Evolutionary conservation across 148 eudicot species (phyloP), one percentile per base, ranked within the genome.

Genomic region (Heliosperma pusillum): DNA sequence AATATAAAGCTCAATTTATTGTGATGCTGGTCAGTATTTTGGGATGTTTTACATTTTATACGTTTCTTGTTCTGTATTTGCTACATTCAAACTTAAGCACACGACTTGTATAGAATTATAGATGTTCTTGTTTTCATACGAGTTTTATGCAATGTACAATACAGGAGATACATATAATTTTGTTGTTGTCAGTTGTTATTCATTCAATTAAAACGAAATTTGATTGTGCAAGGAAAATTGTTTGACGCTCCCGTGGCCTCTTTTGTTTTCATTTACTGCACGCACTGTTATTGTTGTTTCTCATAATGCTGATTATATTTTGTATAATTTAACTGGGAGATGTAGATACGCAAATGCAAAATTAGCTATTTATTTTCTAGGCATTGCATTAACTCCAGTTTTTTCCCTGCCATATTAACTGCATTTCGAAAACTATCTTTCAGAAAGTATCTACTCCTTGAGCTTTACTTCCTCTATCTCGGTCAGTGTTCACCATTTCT

Each of bases 11-110:
- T 72, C 64, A 15, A 44, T 25, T 16, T 53, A 20, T 27, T 10
- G 19, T 16, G 65, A n/a, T 70, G 53, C 58, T 69, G 72, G 74
- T 74, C 25, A 69, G 75, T 75, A 56, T 7, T 64, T 63, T 56
- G 73, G 19, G 70, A 71, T 50, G 20, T 17, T 70, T 63, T 58
- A 56, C 69, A 45, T 5, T 25, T 9, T 69, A 40, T 26, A 15
- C 24, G 11, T 26, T 57, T 78, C 66, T n/a, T 70, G 52, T 79
- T 26, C 61, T 66, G 9, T 21, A 21, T 57, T 26, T 27, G 29
- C 29, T 27, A 59, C 22, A 19, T 24, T 0, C 3, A 68, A 36
- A 24, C 9, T 3, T 58, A 69, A 62, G 50, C 13, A 59, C 24
- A 36, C 20, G 66, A 70, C 36, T 21, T 80, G 61, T 80, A 64